Conservation (phyloP, 768 basidiomycete genomes). For the Russula griseocarnosa region DNA sequence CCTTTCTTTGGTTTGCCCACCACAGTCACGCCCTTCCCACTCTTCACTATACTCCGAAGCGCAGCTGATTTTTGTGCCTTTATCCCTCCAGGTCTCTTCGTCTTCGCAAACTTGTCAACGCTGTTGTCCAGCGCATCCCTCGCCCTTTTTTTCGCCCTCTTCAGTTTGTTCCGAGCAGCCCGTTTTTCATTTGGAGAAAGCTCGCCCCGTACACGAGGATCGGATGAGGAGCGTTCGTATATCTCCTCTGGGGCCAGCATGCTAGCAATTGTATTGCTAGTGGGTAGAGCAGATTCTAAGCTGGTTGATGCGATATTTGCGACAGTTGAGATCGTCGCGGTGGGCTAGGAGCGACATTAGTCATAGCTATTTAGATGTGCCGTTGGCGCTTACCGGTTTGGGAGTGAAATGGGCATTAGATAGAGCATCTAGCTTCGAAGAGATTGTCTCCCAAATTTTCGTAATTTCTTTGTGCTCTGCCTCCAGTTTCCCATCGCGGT, state of each 20-base stretch:
- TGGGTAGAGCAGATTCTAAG: slow-evolving; percentile 89
- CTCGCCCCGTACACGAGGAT: slow-evolving; percentile 67
- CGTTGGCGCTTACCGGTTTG: slow-evolving; percentile 60
- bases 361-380: slow-evolving; percentile 20
- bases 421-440: slow-evolving; percentile 84
- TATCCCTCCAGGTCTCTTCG: slow-evolving; percentile 48
- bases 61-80: slow-evolving; percentile 85
- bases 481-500: slow-evolving; percentile 81
- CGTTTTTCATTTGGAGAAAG: slow-evolving; percentile 84
- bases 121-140: slow-evolving; percentile 60
- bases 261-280: slow-evolving; percentile 64
- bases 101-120: slow-evolving; percentile 59
- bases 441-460: slow-evolving; percentile 78
- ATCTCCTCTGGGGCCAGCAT: slow-evolving; percentile 95
- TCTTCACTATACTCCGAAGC: slow-evolving; percentile 76
- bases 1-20: slow-evolving; percentile 63
- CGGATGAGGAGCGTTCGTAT: slow-evolving; percentile 54
- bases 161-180: slow-evolving; percentile 58
- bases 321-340: slow-evolving; percentile 78
- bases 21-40: slow-evolving; percentile 81
- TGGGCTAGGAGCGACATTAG: slow-evolving; percentile 55
- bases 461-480: slow-evolving; percentile 90
- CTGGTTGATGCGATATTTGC: slow-evolving; percentile 76
- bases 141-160: slow-evolving; percentile 68
- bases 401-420: slow-evolving; percentile 95